A percentile compares a stretch with the other conserved stretches of the same genome.
phyloP scores from a whole-genome alignment of 1,284 basidiomycete species.

The Ustilago xerochloae region DNA sequence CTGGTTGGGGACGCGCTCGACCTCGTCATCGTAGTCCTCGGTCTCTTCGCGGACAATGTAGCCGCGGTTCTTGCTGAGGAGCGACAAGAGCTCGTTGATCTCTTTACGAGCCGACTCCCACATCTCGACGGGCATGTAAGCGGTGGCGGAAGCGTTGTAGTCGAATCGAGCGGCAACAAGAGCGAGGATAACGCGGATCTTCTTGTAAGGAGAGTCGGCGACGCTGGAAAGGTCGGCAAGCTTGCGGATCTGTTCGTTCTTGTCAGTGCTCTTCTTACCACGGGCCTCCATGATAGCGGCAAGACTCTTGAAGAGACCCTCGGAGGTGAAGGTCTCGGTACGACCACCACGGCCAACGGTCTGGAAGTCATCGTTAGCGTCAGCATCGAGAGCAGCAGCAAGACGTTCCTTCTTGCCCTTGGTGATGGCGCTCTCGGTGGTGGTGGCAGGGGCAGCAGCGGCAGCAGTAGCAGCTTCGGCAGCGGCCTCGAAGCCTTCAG shows the following conservation, averaged over 20 bases:
- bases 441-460: conserved; percentile 71
- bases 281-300: conserved; percentile 92
- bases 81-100: conserved; percentile 85
- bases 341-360: conserved; percentile 93
- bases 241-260: conserved; percentile 91
- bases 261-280: conserved; percentile 97
- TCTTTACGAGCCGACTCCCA: conserved; percentile 89
- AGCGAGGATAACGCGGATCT: conserved; percentile 91
- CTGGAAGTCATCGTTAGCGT: conserved; percentile 80
- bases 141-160: conserved; percentile 87
- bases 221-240: conserved; percentile 89
- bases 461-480: conserved; percentile 69
- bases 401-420: conserved; percentile 71
- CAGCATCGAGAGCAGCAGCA: conserved; percentile 65
- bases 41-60: conserved; percentile 86
- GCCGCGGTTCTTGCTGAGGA: conserved; percentile 77
- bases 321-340: conserved; percentile 82
- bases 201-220: conserved; percentile 83
- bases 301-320: conserved; percentile 92
- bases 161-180: conserved; percentile 96
- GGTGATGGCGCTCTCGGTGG: conserved; percentile 69
- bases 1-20: conserved; percentile 81
- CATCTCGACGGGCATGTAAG: conserved; percentile 89
- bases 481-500: conserved; percentile 81
- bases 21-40: conserved; percentile 90